Evolutionary conservation across 257 asterid species (phyloP), one percentile per base, ranked within the genome.

Genomic region (Penstemon newberryi): DNA sequence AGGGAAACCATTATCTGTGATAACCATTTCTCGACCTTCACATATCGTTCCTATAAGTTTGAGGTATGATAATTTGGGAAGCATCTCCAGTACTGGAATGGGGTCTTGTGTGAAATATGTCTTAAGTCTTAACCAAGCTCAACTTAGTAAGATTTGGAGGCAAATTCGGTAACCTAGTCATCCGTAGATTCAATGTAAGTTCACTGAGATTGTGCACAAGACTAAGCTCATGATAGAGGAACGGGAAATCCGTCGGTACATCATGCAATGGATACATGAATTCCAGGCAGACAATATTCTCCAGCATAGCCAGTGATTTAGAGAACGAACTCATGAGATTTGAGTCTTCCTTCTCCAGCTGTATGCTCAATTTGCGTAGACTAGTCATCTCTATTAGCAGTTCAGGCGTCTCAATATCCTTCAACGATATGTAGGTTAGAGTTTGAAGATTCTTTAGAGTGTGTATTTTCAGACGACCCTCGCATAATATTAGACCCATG

Each of bases 121-220:
- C 13, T 33, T 7, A 3, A 7, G 60, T 36, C 13, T 33, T 7
- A 3, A 7, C 11, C 45, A 66, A 60, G n/a, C 13, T 66, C 57
- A 76, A 64, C 75, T 33, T 38, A 38, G 44, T 9, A 66, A 75
- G 59, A 38, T 64, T 64, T 8, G 73, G 76, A 6, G 80, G 80
- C 49, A 75, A 76, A 25, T 18, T 4, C 1, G 77, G 73, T 33
- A 76, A 38, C 4, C 5, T 25, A 1, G n/a, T 39, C 3, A 76
- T 7, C 3, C 0, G 3, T 9, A 73, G 73, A 3, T 38, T 45
- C 40, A 70, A 19, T 73, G 18, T 76, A 51, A 76, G 73, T 40
- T 54, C 12, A 2, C 38, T 51, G 39, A 70, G 60, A 43, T 41
- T 54, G 12, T 0, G 19, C 3, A 70, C 7, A 53, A 3, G 11